Conservation (phyloP, 371 early-diverging fungal species). For the Mortierella sp. region DNA sequence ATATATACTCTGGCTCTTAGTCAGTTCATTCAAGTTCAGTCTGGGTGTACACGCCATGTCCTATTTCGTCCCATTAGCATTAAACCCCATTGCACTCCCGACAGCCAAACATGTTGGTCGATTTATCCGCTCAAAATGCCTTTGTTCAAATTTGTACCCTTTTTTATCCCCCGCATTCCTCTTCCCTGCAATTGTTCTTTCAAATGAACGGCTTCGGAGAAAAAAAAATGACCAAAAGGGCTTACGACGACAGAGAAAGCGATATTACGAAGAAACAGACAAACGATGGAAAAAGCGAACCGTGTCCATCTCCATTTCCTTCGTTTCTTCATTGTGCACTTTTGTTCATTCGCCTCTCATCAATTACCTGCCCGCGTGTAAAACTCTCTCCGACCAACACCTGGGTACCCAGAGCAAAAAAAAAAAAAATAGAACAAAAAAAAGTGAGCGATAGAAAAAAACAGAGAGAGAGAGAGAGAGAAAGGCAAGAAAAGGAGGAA, state of each 20-base stretch:
- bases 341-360: not conserved
- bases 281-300: not conserved
- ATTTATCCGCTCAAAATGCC: not conserved
- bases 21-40: not conserved
- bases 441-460: not conserved
- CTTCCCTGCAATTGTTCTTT: slow-evolving; percentile 5
- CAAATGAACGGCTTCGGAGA: not conserved
- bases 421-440: not conserved
- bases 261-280: too few relatives aligned
- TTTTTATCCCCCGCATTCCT: slow-evolving; percentile 12
- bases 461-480: not conserved
- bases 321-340: not conserved
- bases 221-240: not conserved
- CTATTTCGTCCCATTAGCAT: not conserved
- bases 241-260: not conserved
- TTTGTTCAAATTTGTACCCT: not conserved
- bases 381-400: not conserved
- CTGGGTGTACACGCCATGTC: not conserved
- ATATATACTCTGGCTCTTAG: not conserved
- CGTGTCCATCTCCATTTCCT: not conserved
- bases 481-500: not conserved
- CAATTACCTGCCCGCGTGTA: not conserved
- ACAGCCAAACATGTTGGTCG: not conserved
- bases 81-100: not conserved
- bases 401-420: slow-evolving; percentile 6